Percentiles rank a stretch among this genome's conserved stretches.
phyloP scores from a whole-genome alignment of 2,329 filamentous ascomycete genomes.

The Falciphora oryzae region DNA sequence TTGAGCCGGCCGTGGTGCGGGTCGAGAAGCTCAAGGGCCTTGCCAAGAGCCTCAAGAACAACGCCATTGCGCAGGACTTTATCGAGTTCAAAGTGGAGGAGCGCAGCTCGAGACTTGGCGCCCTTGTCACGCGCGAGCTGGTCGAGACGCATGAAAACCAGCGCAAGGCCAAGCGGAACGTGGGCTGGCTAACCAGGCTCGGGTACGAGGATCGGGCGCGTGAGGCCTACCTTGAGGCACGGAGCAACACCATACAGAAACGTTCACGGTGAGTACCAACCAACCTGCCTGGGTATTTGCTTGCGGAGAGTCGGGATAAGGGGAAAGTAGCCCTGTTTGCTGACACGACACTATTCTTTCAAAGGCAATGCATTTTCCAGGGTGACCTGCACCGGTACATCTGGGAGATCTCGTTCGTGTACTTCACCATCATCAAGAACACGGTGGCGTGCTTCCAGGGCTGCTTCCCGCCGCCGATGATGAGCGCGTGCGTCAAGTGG shows the following conservation, averaged over 20 bases:
- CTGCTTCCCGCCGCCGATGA: slow-evolving; percentile 80
- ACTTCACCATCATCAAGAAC: slow-evolving; percentile 91
- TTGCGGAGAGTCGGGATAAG: not conserved
- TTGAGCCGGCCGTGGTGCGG: slow-evolving; percentile 75
- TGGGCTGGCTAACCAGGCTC: slow-evolving; percentile 77
- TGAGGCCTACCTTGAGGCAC: slow-evolving; percentile 77
- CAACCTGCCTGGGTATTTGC: not conserved
- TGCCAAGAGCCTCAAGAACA: slow-evolving; percentile 75
- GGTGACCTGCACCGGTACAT: slow-evolving; percentile 90
- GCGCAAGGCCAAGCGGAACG: slow-evolving; percentile 71
- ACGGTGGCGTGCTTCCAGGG: slow-evolving; percentile 83
- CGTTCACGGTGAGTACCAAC: slow-evolving; percentile 62
- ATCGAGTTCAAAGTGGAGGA: slow-evolving; percentile 89
- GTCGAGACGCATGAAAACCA: slow-evolving; percentile 72
- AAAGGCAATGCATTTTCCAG: slow-evolving; percentile 83
- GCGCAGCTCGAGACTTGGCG: slow-evolving; percentile 70
- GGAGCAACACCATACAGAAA: slow-evolving; percentile 72
- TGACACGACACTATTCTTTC: not conserved
- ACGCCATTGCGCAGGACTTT: slow-evolving; percentile 82
- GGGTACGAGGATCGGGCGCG: slow-evolving; percentile 87
- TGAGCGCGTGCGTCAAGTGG: slow-evolving; percentile 96
- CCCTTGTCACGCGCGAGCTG: slow-evolving; percentile 70
- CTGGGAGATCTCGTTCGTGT: slow-evolving; percentile 90
- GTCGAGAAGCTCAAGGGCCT: slow-evolving; percentile 82
- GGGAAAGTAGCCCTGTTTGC: not conserved